A percentile compares a stretch with the other conserved stretches of the same genome.
Conservation (phyloP, 2,329 filamentous ascomycete genomes). For the Aspergillus aculeatinus region DNA sequence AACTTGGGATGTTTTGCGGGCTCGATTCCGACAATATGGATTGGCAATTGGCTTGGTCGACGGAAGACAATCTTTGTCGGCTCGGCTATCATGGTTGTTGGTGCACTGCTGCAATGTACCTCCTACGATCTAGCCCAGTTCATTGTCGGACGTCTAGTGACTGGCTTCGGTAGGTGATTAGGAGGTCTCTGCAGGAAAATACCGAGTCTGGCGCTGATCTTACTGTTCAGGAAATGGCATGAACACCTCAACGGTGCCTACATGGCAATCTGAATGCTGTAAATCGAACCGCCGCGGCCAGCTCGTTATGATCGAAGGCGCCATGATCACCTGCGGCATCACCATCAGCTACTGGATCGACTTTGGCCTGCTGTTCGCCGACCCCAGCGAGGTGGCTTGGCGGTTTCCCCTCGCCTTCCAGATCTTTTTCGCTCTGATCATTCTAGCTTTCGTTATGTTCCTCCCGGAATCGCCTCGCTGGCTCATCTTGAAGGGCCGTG, state of each 20-base stretch:
- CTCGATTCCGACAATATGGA: conserved; percentile 51
- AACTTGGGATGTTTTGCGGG: conserved; percentile 54
- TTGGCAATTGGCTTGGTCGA: conserved; percentile 54
- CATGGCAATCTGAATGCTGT: conserved; percentile 53
- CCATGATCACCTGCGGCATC: conserved; percentile 53
- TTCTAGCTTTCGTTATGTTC: conserved; percentile 49
- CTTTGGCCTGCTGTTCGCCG: conserved; percentile 54
- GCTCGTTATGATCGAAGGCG: conserved; percentile 55
- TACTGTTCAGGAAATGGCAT: conserved; percentile 42
- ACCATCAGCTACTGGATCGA: conserved; percentile 54
- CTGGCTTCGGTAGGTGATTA: conserved; percentile 46
- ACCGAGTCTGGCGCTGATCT: background rate
- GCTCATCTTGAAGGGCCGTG: conserved; percentile 57
- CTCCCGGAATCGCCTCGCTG: conserved; percentile 60
- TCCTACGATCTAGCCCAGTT: conserved; percentile 51
- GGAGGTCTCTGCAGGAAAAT: no score
- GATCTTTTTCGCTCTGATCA: conserved; percentile 55
- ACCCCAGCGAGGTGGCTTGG: conserved; percentile 51
- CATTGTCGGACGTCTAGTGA: conserved; percentile 53
- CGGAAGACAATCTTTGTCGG: conserved; percentile 52
- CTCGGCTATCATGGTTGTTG: conserved; percentile 51
- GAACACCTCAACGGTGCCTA: conserved; percentile 54
- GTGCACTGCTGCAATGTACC: conserved; percentile 49
- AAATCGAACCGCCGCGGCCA: conserved; percentile 52
- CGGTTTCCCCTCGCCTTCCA: conserved; percentile 59